These are phyloP conservation scores for Aspergillus kassunensis DNA, from an alignment of 495 filamentous ascomycete genomes.

Conservation along the genomic window DNA sequence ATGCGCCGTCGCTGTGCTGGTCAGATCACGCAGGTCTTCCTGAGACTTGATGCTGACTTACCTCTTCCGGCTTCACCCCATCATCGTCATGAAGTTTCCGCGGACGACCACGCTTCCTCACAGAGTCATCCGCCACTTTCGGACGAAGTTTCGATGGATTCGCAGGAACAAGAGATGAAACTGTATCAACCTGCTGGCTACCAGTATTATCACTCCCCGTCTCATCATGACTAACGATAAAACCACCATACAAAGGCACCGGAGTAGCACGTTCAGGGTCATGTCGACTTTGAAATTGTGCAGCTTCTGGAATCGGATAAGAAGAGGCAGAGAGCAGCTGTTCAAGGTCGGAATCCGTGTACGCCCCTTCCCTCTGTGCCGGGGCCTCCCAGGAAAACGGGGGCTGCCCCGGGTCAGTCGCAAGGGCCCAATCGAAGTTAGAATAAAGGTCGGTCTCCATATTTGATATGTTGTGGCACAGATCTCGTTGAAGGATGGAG, in stretches of 20 bases:
- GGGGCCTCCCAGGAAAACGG: neutral
- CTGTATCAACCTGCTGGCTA: neutral
- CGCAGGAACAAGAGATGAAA: neutral
- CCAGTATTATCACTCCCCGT: neutral
- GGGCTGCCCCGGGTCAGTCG: neutral
- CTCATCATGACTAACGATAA: neutral
- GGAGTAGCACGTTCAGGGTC: neutral
- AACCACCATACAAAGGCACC: neutral
- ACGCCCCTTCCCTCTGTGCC: neutral
- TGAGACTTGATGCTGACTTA: neutral
- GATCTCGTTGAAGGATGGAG: no score
- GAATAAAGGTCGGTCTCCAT: neutral
- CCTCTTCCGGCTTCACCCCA: constrained; percentile 22
- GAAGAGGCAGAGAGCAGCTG: constrained; percentile 25
- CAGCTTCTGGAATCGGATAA: constrained; percentile 18
- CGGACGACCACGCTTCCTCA: constrained; percentile 21
- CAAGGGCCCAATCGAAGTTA: neutral
- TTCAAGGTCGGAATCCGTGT: constrained; percentile 11
- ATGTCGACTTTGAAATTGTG: neutral
- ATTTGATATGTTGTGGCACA: no score
- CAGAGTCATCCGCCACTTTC: neutral
- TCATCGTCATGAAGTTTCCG: constrained; percentile 10
- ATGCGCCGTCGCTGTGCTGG: constrained; percentile 65
- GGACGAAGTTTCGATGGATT: neutral
- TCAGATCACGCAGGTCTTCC: neutral